Evolutionary conservation across 2,329 filamentous ascomycete species (phyloP).

Genomic region (Pseudopithomyces chartarum): DNA sequence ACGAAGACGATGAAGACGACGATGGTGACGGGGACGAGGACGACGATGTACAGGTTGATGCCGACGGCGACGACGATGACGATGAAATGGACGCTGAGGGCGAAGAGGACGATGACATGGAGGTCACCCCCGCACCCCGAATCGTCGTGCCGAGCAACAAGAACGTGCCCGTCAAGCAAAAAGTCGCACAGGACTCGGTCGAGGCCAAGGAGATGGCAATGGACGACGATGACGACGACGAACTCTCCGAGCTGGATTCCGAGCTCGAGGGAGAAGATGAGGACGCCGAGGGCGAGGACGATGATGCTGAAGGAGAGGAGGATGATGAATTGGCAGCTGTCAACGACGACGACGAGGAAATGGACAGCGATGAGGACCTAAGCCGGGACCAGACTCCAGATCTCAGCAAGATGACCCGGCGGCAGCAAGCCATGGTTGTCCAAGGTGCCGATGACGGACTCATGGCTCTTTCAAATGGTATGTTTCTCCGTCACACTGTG

Average conservation of each 20-base stretch:
- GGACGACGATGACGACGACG: slow-evolving; percentile 54
- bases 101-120: slow-evolving; percentile 32
- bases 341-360: slow-evolving; percentile 45
- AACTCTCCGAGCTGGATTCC: slow-evolving; percentile 47
- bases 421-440: slow-evolving; percentile 65
- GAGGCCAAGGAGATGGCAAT: slow-evolving; percentile 57
- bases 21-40: slow-evolving; percentile 44
- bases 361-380: slow-evolving; percentile 60
- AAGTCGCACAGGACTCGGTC: slow-evolving; percentile 46
- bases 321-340: slow-evolving; percentile 46
- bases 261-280: slow-evolving; percentile 50
- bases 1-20: slow-evolving; percentile 41
- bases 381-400: slow-evolving; percentile 66
- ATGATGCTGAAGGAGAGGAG: slow-evolving; percentile 48
- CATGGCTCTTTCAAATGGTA: slow-evolving; percentile 62
- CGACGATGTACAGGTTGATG: slow-evolving; percentile 43
- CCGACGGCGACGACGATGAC: slow-evolving; percentile 34
- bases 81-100: slow-evolving; percentile 43
- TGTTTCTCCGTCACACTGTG: slow-evolving; percentile 17
- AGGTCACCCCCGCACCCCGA: slow-evolving; percentile 32
- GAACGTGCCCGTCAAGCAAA: slow-evolving; percentile 41
- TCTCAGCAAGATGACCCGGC: slow-evolving; percentile 68
- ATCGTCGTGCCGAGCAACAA: slow-evolving; percentile 29
- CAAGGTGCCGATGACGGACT: slow-evolving; percentile 57
- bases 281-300: slow-evolving; percentile 54